Evolutionary conservation across 2,329 filamentous ascomycete species (phyloP).

Genomic region (Aureobasidium sp.): DNA sequence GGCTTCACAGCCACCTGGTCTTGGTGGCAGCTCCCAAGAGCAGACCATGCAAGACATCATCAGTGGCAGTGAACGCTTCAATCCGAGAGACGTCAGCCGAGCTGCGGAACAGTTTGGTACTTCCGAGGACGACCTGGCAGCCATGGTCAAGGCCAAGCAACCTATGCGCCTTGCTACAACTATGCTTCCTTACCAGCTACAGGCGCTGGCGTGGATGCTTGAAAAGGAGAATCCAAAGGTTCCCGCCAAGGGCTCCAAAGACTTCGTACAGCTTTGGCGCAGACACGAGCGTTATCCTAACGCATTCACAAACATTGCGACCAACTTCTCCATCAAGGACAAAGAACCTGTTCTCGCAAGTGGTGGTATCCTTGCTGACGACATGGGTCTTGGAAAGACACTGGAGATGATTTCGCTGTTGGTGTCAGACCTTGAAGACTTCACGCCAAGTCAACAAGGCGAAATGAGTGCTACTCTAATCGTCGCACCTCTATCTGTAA

Average conservation of each 20-base stretch:
- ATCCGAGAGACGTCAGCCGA: constrained; percentile 55
- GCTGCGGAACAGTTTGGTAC: constrained; percentile 62
- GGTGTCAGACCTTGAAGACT: constrained; percentile 41
- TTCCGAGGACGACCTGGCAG: constrained; percentile 59
- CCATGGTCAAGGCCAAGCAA: constrained; percentile 63
- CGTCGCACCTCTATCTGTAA: constrained; percentile 71
- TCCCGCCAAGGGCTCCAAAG: constrained; percentile 48
- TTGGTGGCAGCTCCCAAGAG: constrained; percentile 26
- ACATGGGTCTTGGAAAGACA: constrained; percentile 90
- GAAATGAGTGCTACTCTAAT: constrained; percentile 60
- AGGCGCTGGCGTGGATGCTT: constrained; percentile 75
- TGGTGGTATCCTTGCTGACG: constrained; percentile 80
- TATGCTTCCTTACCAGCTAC: constrained; percentile 69
- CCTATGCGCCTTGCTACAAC: constrained; percentile 56
- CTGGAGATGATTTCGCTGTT: constrained; percentile 77
- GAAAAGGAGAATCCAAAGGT: constrained; percentile 63
- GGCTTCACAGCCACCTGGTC: constrained; percentile 12
- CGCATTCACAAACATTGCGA: constrained; percentile 60
- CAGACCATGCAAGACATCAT: constrained; percentile 56
- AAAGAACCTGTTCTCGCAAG: constrained; percentile 56
- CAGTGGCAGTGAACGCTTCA: constrained; percentile 56
- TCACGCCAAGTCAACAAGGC: constrained; percentile 9
- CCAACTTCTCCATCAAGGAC: constrained; percentile 51
- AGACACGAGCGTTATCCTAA: constrained; percentile 31
- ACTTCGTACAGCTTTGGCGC: constrained; percentile 72